Percentiles rank a stretch among this genome's conserved stretches.
Evolutionary conservation across 2,329 filamentous ascomycete species (phyloP).

Genomic region (Neoascochyta sp.): DNA sequence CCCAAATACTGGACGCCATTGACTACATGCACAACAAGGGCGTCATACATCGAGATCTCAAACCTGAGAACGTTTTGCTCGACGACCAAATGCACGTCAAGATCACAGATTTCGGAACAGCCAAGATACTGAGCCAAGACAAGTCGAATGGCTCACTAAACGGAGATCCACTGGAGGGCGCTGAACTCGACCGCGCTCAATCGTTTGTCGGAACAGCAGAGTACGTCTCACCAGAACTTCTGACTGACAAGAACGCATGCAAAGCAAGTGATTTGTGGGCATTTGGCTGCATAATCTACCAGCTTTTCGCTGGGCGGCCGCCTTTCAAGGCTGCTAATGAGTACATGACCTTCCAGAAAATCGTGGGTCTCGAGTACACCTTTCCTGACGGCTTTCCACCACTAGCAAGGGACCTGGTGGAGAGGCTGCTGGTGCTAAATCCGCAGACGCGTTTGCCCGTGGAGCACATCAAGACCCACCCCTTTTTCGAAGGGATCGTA

Average conservation of each 20-base stretch:
- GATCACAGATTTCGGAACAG: slow-evolving; percentile 97
- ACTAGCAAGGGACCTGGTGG: slow-evolving; percentile 82
- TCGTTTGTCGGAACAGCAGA: slow-evolving; percentile 98
- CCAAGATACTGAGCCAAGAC: slow-evolving; percentile 72
- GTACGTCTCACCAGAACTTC: slow-evolving; percentile 95
- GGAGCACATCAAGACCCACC: slow-evolving; percentile 94
- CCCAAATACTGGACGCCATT: slow-evolving; percentile 92
- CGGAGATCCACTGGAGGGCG: slow-evolving; percentile 53
- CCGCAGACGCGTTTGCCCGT: slow-evolving; percentile 79
- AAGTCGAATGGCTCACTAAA: slow-evolving; percentile 43
- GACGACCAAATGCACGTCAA: slow-evolving; percentile 98
- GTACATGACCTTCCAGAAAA: slow-evolving; percentile 97
- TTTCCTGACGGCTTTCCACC: slow-evolving; percentile 86
- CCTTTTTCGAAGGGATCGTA: slow-evolving; percentile 83
- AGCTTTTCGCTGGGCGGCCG: slow-evolving; percentile 88
- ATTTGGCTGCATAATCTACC: slow-evolving; percentile 96
- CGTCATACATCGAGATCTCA: slow-evolving; percentile 93
- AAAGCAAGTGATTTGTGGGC: slow-evolving; percentile 98
- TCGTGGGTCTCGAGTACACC: slow-evolving; percentile 88
- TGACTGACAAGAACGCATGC: slow-evolving; percentile 94
- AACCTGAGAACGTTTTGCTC: slow-evolving; percentile 93
- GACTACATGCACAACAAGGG: slow-evolving; percentile 97
- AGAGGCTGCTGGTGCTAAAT: slow-evolving; percentile 85
- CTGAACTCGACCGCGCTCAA: slow-evolving; percentile 70
- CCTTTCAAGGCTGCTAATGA: slow-evolving; percentile 96